phyloP scores from a whole-genome alignment of 73 alveolate genomes.

The Paramecium pentaurelia region DNA sequence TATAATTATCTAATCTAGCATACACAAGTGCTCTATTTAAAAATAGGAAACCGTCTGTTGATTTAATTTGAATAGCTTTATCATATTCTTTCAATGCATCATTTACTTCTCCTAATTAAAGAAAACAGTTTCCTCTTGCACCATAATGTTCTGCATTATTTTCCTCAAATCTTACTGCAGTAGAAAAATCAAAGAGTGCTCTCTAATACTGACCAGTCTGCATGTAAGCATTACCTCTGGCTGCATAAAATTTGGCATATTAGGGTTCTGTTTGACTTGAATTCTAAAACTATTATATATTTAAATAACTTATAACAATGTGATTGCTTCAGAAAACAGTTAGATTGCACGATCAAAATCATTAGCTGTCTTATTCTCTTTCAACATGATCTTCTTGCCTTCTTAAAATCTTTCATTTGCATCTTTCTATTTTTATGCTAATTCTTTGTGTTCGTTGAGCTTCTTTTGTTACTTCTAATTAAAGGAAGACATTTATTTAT shows the following conservation, averaged over 20 bases:
- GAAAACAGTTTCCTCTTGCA: constrained; percentile 71
- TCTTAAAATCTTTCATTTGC: constrained; percentile 55
- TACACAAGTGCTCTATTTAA: constrained; percentile 83
- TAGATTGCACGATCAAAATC: constrained; percentile 73
- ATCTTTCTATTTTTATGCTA: constrained; percentile 4
- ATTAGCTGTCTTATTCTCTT: constrained; percentile 63
- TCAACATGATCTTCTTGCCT: constrained; percentile 50
- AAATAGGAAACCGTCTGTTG: constrained; percentile 68
- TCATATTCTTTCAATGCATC: constrained; percentile 82
- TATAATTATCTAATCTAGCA: constrained; percentile 66
- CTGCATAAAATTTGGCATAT: constrained; percentile 68
- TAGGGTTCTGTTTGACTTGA: constrained; percentile 34
- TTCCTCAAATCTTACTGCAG: constrained; percentile 73
- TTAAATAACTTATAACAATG: constrained; percentile 28
- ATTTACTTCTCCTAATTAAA: constrained; percentile 66
- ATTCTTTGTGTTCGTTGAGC: background rate
- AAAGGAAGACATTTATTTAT: constrained; percentile 23
- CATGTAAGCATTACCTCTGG: constrained; percentile 73
- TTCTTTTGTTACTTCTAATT: constrained; percentile 6
- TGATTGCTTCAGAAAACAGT: constrained; percentile 74
- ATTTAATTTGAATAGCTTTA: constrained; percentile 72
- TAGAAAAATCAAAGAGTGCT: constrained; percentile 76
- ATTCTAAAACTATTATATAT: background rate
- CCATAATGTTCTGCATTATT: constrained; percentile 58
- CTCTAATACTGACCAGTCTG: constrained; percentile 69